Evolutionary conservation across 345 rosid genomes (phyloP).

Genomic region (Hypericum perforatum): DNA sequence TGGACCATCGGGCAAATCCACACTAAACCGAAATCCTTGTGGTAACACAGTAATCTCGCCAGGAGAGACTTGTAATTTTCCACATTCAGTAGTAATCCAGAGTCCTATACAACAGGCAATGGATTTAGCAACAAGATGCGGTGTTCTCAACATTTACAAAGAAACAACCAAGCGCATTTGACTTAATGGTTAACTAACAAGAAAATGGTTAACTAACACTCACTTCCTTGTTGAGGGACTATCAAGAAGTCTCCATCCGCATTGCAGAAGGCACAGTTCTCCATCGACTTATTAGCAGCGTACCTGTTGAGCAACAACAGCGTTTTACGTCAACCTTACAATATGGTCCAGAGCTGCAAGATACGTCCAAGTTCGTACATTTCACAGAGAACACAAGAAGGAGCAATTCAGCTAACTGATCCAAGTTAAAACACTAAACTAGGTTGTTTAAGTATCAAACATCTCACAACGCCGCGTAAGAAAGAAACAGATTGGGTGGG

Average conservation of each 20-base stretch:
- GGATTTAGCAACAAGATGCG: background rate
- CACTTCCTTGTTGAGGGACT: conserved; percentile 90
- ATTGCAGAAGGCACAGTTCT: conserved; percentile 71
- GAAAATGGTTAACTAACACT: conserved; percentile 15
- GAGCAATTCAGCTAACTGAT: no score
- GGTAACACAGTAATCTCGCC: conserved; percentile 85
- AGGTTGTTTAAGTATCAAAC: no score
- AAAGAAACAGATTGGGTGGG: conserved; percentile 9
- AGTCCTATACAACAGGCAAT: conserved; percentile 39
- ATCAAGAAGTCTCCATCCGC: conserved; percentile 96
- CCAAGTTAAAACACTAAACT: no score
- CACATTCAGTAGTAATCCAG: conserved; percentile 90
- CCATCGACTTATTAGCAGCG: conserved; percentile 83
- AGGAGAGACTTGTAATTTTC: conserved; percentile 69
- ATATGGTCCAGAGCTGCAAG: no score
- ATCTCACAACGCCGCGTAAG: background rate
- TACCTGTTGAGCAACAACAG: conserved; percentile 34
- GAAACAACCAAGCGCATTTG: background rate
- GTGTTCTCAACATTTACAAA: background rate
- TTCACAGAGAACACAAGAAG: no score
- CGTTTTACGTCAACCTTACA: background rate
- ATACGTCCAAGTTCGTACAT: no score
- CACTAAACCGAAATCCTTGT: conserved; percentile 75
- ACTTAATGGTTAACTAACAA: background rate
- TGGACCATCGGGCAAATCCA: conserved; percentile 75